A percentile compares a stretch with the other conserved stretches of the same genome.
These are phyloP conservation scores for Globisporangium nodosum DNA, from an alignment of 352 stramenopile genomes.

Conservation along the genomic window DNA sequence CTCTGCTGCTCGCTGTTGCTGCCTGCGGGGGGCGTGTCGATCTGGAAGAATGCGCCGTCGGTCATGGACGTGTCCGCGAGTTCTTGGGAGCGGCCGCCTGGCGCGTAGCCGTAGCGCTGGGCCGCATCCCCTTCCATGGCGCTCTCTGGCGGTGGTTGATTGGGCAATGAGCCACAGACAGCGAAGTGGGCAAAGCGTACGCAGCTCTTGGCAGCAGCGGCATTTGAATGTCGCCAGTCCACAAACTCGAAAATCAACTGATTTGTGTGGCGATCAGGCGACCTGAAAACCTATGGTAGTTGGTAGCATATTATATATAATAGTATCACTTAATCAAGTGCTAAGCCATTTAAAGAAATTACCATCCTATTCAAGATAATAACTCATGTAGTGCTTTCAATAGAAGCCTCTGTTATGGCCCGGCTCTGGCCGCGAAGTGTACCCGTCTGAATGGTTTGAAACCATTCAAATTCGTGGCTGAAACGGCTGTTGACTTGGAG, in stretches of 20 bases:
- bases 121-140: constrained; percentile 9
- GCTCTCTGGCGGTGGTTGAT: background rate
- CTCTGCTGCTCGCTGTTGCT: background rate
- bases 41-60: constrained; percentile 13
- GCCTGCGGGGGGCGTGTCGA: constrained; percentile 6
- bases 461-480: background rate
- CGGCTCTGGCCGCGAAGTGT: background rate
- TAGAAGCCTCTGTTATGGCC: background rate
- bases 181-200: background rate
- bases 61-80: constrained; percentile 16
- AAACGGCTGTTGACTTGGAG: background rate
- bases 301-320: background rate
- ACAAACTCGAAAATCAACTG: background rate
- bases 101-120: constrained; percentile 10
- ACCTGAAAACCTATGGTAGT: background rate
- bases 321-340: background rate
- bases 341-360: background rate
- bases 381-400: background rate
- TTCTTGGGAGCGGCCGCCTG: constrained; percentile 3
- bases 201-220: no score
- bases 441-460: background rate
- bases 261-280: background rate
- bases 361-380: background rate
- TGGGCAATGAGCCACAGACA: background rate
- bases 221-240: background rate